Percentiles rank a stretch among this genome's conserved stretches.
These are phyloP conservation scores for Paramecium tetraurelia DNA, from an alignment of 73 alveolate genomes.

Conservation along the genomic window DNA sequence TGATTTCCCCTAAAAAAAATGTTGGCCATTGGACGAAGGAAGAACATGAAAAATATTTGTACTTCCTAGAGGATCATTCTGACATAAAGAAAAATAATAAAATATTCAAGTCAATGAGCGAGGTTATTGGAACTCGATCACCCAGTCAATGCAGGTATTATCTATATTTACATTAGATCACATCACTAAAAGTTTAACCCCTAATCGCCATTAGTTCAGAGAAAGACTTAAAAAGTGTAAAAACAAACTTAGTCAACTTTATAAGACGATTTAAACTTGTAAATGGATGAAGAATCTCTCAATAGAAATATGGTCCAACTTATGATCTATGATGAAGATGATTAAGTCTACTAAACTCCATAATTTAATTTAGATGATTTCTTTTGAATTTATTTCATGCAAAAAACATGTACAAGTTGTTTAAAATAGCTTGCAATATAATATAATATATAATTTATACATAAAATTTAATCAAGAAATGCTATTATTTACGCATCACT, in stretches of 20 bases:
- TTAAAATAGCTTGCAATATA: neutral
- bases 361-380: neutral
- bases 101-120: slow-evolving; percentile 35
- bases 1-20: neutral
- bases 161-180: neutral
- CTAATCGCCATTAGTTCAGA: neutral
- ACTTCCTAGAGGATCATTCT: slow-evolving; percentile 12
- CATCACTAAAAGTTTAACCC: slow-evolving; percentile 38
- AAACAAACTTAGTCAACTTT: neutral
- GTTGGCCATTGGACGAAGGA: slow-evolving; percentile 49
- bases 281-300: neutral
- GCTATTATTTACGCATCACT: neutral
- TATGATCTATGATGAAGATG: neutral
- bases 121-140: slow-evolving; percentile 35
- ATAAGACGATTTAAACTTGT: neutral
- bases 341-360: neutral
- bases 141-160: slow-evolving; percentile 24
- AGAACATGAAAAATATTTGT: slow-evolving; percentile 19
- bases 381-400: neutral
- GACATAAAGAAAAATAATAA: slow-evolving; percentile 14
- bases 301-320: neutral
- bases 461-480: neutral
- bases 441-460: neutral
- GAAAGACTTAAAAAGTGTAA: neutral
- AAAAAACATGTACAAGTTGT: neutral